Evolutionary conservation across 1,139 yeast genomes (phyloP).

Genomic region (Zygoascus meyerae): DNA sequence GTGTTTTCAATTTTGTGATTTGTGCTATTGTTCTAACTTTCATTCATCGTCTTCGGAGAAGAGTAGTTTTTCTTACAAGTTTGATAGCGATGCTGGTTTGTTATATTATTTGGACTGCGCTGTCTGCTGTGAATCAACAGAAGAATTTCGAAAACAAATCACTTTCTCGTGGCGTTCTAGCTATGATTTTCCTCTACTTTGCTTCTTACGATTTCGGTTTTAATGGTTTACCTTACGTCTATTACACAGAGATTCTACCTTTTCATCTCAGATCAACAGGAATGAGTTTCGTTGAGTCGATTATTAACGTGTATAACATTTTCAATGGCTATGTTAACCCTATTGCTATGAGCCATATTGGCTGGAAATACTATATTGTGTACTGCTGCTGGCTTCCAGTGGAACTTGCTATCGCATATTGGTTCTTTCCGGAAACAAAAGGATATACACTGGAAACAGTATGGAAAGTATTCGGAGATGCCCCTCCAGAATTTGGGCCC

Average conservation of each 20-base stretch:
- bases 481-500: slow-evolving; percentile 6
- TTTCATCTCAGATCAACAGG: slow-evolving; percentile 34
- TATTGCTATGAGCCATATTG: slow-evolving; percentile 34
- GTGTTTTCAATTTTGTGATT: slow-evolving; percentile 15
- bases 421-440: slow-evolving; percentile 88
- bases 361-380: slow-evolving; percentile 35
- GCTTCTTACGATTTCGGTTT: slow-evolving; percentile 19
- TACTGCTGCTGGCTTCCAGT: slow-evolving; percentile 24
- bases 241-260: slow-evolving; percentile 35
- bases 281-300: slow-evolving; percentile 9
- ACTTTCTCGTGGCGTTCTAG: slow-evolving; percentile 10
- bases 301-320: slow-evolving; percentile 35
- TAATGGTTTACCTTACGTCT: slow-evolving; percentile 17
- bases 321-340: slow-evolving; percentile 41
- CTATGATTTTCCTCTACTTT: slow-evolving; percentile 17
- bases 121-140: slow-evolving; percentile 12
- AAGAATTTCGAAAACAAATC: slow-evolving; percentile 7
- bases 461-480: slow-evolving; percentile 21
- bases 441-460: slow-evolving; percentile 91
- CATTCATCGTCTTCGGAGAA: slow-evolving; percentile 15
- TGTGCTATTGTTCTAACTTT: slow-evolving; percentile 14
- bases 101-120: slow-evolving; percentile 13
- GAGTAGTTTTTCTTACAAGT: slow-evolving; percentile 36
- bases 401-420: slow-evolving; percentile 46
- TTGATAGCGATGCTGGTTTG: slow-evolving; percentile 14